Evolutionary conservation across 306 rosid genomes (phyloP), one percentile per base, ranked within the genome.

Genomic region (Trifolium fragiferum): DNA sequence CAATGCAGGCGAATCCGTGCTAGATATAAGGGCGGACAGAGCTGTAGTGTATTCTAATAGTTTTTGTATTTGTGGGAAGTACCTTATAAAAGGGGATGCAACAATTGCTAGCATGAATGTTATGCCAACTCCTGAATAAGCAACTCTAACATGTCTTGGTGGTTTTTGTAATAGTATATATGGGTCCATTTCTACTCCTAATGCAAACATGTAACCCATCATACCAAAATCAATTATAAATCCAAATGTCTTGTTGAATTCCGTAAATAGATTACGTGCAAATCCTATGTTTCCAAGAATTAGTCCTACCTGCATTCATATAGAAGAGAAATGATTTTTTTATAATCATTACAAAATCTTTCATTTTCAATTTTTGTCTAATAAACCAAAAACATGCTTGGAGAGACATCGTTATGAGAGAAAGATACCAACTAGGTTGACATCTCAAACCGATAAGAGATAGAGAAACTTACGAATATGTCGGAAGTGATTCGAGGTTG

Each of bases 161-260:
- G 93, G 96, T 66, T 38, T 50, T 49, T 69, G 78, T 10, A 91
- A 75, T 13, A 91, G 77, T 1, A 65, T 72, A 4, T 68, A 69
- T 0, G 96, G 97, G 62, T 94, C 90, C 96, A 89, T 92, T 83
- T 94, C 98, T 78, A 91, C 70, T 13, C 98, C 98, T 54, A 94
- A 60, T 33, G 83, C 93, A 54, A 94, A 87, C 97, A 94, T 94
- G 77, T 94, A 94, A 74, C 90, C 84, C 23, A 80, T 81, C 97
- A 94, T 94, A 3, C 94, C 98, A 33, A 90, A 88, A 77, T 91
- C 98, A 21, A 90, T 84, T 15, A 94, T 86, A 41, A 82, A 85
- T 15, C 87, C 75, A 70, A 94, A 70, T 1, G 94, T 81, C 40
- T 27, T 47, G 55, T 78, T 57, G 73, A 86, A 70, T 50, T 62